These are phyloP conservation scores for Pseudozyma flocculosa DNA, from an alignment of 1,284 basidiomycete genomes.

Conservation along the genomic window DNA sequence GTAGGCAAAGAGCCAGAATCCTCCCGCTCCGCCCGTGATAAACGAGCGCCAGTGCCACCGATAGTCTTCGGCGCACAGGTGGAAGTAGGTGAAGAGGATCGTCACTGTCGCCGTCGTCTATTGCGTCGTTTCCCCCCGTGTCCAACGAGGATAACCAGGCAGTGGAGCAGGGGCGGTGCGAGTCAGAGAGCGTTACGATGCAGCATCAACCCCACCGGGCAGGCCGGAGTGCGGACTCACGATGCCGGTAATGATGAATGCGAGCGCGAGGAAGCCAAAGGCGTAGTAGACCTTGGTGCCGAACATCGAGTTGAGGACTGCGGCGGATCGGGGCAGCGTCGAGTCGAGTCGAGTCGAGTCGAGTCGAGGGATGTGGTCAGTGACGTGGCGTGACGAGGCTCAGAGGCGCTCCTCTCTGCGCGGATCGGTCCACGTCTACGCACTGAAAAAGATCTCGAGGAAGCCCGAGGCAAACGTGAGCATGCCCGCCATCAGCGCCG, in stretches of 20 bases:
- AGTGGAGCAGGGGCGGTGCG: too few relatives aligned
- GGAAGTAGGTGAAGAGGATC: constrained; percentile 66
- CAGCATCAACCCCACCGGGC: too few relatives aligned
- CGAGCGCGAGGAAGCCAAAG: constrained; percentile 82
- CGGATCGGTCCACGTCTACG: neutral
- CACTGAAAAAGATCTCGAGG: constrained; percentile 84
- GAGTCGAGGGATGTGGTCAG: too few relatives aligned
- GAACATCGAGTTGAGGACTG: constrained; percentile 81
- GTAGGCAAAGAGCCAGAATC: constrained; percentile 87
- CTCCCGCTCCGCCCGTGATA: constrained; percentile 87
- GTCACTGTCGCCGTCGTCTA: constrained; percentile 50
- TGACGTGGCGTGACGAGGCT: too few relatives aligned
- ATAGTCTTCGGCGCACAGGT: constrained; percentile 93
- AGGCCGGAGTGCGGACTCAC: constrained; percentile 62
- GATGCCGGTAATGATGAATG: constrained; percentile 77
- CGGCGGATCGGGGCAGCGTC: too few relatives aligned
- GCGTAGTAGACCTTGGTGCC: constrained; percentile 72
- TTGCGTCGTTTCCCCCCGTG: too few relatives aligned
- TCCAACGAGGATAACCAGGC: too few relatives aligned
- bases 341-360: too few relatives aligned
- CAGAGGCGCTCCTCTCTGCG: too few relatives aligned
- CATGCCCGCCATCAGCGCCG: constrained; percentile 81
- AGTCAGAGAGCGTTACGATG: too few relatives aligned
- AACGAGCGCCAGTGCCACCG: constrained; percentile 97
- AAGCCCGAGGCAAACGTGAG: constrained; percentile 95